phyloP scores from a whole-genome alignment of 2,329 filamentous ascomycete species.

The Penicillium sp. region DNA sequence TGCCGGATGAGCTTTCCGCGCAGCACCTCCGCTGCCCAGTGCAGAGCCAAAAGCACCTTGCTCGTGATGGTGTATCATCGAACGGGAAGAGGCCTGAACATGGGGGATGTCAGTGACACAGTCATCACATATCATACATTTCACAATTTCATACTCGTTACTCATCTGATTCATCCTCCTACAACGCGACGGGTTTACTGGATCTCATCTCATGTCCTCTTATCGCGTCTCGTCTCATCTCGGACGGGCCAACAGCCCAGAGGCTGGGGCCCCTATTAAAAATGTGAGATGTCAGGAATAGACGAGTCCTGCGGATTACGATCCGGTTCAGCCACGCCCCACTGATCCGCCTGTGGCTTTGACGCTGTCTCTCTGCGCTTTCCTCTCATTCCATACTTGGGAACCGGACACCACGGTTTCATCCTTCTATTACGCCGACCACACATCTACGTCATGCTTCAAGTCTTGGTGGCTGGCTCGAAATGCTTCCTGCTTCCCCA shows the following conservation, averaged over 20 bases:
- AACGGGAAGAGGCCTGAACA: neutral
- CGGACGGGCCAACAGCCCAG: neutral
- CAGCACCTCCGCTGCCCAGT: no score
- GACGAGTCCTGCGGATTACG: conserved; percentile 6
- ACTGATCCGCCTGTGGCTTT: conserved; percentile 4
- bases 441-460: neutral
- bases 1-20: conserved; percentile 21
- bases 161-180: neutral
- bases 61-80: neutral
- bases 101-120: neutral
- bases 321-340: conserved; percentile 20
- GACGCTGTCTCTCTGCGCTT: neutral
- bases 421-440: conserved; percentile 3
- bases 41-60: neutral
- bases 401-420: conserved; percentile 18
- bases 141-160: no score
- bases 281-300: conserved; percentile 30
- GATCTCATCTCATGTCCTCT: no score
- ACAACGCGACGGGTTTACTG: neutral
- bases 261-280: conserved; percentile 12
- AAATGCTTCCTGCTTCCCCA: neutral
- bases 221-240: conserved; percentile 2
- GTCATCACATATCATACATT: neutral
- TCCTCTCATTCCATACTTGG: conserved; percentile 15
- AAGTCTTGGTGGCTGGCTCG: conserved; percentile 9